Evolutionary conservation across 1,139 yeast species (phyloP), one percentile per base, ranked within the genome.

Genomic region (Yamadazyma spencermartinsiae): DNA sequence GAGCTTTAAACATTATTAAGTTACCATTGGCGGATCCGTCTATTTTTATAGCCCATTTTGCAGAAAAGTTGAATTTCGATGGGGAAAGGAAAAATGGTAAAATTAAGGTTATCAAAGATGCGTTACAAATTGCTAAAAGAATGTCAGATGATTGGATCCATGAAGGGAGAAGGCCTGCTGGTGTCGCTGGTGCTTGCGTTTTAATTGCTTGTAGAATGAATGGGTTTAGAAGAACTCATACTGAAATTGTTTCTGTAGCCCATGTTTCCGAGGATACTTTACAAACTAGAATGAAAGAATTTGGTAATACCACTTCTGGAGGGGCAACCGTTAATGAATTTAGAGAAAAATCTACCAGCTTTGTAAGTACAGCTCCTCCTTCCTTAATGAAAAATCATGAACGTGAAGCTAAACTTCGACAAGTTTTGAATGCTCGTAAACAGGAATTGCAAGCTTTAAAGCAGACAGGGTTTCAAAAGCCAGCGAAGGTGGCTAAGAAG

Each of bases 81-180:
- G 32, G 29, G 11, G 50, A 48, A 33, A 30, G 40, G 11, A 89
- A 87, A 17, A 79, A 76, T 29, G 74, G 75, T 43, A 82, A 80
- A 38, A 75, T 82, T 29, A 83, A 82, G 52, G 96, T 92, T 12
- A 83, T 86, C 23, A 76, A 76, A 40, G 98, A 94, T 60, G 98
- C 98, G 0, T 82, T 82, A 7, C 79, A 83, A 50, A 66, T 92
- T 26, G 96, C 96, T 1, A 88, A 81, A 54, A 72, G 96, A 51
- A 92, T 92, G 99, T 75, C 90, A 16, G 78, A 82, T 36, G 98
- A 92, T 58, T 92, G 98, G 97, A 86, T 92, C 47, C 86, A 84
- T 55, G 95, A 88, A 60, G 99, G 99, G 24, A 77, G 99, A 57
- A 75, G 98, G 45, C 98, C 98, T 0, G 98, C 98, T 0, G 98